These are phyloP conservation scores for Dioszegia aurantiaca DNA, from an alignment of 768 basidiomycete species.

Conservation along the genomic window DNA sequence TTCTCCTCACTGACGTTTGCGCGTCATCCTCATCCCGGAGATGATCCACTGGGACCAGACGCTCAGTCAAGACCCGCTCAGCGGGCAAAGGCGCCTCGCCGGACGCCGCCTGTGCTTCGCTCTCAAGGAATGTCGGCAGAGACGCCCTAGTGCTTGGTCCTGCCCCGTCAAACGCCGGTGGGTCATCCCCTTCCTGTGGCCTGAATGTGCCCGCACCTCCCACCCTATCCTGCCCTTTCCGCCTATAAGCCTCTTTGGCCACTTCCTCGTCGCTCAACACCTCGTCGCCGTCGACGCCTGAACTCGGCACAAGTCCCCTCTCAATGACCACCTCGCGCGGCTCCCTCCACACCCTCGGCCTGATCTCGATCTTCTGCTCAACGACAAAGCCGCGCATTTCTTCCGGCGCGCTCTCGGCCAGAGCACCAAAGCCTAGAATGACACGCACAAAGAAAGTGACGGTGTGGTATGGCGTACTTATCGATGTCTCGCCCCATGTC, in stretches of 20 bases:
- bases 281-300: slow-evolving; percentile 2
- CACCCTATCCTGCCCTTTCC: slow-evolving; percentile 48
- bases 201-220: slow-evolving; percentile 41
- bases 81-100: neutral
- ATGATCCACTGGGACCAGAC: slow-evolving; percentile 17
- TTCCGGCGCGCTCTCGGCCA: slow-evolving; percentile 12
- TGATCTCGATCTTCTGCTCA: slow-evolving; percentile 23
- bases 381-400: slow-evolving; percentile 27
- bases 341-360: slow-evolving; percentile 35
- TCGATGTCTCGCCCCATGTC: slow-evolving; percentile 70
- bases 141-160: neutral
- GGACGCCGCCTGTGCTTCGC: slow-evolving; percentile 32
- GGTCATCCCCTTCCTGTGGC: slow-evolving; percentile 20
- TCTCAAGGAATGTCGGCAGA: slow-evolving; percentile 39
- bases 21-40: slow-evolving; percentile 19
- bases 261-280: slow-evolving; percentile 34
- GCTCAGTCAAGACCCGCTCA: slow-evolving; percentile 13
- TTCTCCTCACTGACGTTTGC: slow-evolving; percentile 30
- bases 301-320: slow-evolving; percentile 20
- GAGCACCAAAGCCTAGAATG: slow-evolving; percentile 63
- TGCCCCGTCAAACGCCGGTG: slow-evolving; percentile 38
- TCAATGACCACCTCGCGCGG: slow-evolving; percentile 28
- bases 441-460: slow-evolving; percentile 74
- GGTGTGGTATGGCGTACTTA: slow-evolving; percentile 76
- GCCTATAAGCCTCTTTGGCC: slow-evolving; percentile 41